Percentiles rank a stretch among this genome's conserved stretches.
These are phyloP conservation scores for Metschnikowia matae DNA, from an alignment of 805 yeast species.

Conservation along the genomic window DNA sequence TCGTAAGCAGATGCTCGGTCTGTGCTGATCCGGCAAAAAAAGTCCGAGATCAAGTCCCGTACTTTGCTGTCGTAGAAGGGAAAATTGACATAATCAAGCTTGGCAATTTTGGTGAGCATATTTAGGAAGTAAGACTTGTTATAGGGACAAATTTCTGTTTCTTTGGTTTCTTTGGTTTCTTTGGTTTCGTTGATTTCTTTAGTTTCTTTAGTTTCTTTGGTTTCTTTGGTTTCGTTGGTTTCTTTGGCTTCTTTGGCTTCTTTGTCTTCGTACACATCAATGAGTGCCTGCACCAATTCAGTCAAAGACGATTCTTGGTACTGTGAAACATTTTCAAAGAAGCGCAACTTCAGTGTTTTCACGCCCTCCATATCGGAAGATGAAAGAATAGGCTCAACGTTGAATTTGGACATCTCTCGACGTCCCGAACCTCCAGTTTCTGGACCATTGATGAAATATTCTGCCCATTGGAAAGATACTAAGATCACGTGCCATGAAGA, in stretches of 20 bases:
- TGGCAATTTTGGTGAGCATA: constrained; percentile 49
- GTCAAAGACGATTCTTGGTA: constrained; percentile 51
- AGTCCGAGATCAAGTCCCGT: constrained; percentile 47
- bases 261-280: constrained; percentile 35
- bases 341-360: constrained; percentile 52
- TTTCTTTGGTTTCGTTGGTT: constrained; percentile 21
- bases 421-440: constrained; percentile 21
- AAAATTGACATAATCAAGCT: constrained; percentile 50
- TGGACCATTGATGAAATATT: constrained; percentile 62
- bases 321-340: constrained; percentile 57
- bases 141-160: constrained; percentile 41
- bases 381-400: constrained; percentile 31
- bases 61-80: constrained; percentile 36
- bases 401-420: not conserved
- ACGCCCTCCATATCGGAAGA: constrained; percentile 48
- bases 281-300: constrained; percentile 45
- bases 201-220: not conserved
- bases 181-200: constrained; percentile 27
- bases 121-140: constrained; percentile 54
- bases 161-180: constrained; percentile 5
- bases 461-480: constrained; percentile 74
- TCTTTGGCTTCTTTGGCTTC: constrained; percentile 7
- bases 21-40: constrained; percentile 43
- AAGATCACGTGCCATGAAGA: constrained; percentile 59
- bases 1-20: constrained; percentile 39